Evolutionary conservation across 169 alveolate species (phyloP).

Genomic region (Eimeria acervulina): DNA sequence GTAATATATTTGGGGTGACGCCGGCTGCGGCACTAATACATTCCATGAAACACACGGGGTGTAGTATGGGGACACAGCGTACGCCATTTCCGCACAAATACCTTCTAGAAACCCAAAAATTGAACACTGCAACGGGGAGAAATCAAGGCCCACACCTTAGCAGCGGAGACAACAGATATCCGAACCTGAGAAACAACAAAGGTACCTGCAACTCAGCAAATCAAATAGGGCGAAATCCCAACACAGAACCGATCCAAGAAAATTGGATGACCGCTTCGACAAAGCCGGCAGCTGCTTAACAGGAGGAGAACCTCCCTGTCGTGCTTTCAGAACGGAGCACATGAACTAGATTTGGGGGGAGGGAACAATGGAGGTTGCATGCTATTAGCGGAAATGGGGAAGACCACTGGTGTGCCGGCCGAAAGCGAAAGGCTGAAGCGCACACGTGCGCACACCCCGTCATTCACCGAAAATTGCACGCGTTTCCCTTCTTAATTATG

Average conservation of each 20-base stretch:
- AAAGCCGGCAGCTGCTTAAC: not conserved
- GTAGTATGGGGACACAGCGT: conserved; percentile 22
- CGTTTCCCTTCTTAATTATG: not conserved
- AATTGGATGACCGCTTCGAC: not conserved
- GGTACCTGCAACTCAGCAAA: not conserved
- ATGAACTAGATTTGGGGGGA: not conserved
- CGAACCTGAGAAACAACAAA: not conserved
- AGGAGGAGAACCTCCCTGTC: not conserved
- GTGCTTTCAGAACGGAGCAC: not conserved
- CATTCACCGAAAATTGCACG: not conserved
- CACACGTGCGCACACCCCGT: conserved; percentile 28
- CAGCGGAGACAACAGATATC: not conserved
- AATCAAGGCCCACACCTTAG: not conserved
- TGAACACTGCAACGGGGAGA: too few relatives aligned
- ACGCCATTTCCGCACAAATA: not conserved
- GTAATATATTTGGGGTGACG: conserved; percentile 35
- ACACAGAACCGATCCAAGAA: not conserved
- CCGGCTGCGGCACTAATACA: conserved; percentile 31
- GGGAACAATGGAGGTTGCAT: not conserved
- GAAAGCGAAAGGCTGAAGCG: conserved; percentile 42
- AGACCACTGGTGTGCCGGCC: conserved; percentile 44
- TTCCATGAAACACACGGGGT: conserved; percentile 27
- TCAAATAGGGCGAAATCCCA: not conserved
- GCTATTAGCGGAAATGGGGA: not conserved
- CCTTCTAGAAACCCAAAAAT: not conserved